Evolutionary conservation across 441 rosid species (phyloP), one percentile per base, ranked within the genome.

Genomic region (Jatropha multifida): DNA sequence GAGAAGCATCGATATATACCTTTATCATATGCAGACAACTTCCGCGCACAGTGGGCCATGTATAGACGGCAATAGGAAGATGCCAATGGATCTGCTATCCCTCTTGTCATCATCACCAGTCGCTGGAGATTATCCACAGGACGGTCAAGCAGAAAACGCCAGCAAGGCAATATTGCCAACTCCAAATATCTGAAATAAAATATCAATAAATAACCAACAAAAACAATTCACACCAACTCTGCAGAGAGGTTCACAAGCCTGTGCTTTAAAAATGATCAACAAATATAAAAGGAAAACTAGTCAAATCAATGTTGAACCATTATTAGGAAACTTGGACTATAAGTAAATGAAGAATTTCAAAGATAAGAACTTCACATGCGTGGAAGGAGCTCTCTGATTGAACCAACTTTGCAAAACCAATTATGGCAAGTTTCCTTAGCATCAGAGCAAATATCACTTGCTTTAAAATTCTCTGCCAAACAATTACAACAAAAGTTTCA

Each of bases 341-440:
- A 42, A 42, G 65, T 61, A 75, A 23, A 38, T 56, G 41, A 18
- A 73, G 41, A 68, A 68, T n/a, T 63, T 66, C 58, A 80, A 71
- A 76, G 82, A 81, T 71, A 73, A 71, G 78, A 81, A 81, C 79
- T 80, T 82, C 84, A 94, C 98, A 93, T 88, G 88, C 98, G 93
- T 68, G 96, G 97, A 81, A 93, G 97, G 83, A 94, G 96, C 82
- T 94, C 99, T 77, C 80, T 85, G 65, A 93, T 81, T 37, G 97
- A 88, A 79, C 97, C 90, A 75, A 93, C 88, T 90, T 93, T 94
- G 88, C 82, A 85, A 82, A 93, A 92, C 98, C 99, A 94, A 83
- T 94, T 94, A 82, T 91, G 73, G 88, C 96, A 94, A 64, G 96
- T 93, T 87, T 91, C 99, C 87, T 88, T 94, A 63, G 98, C 98